Evolutionary conservation across 1,284 basidiomycete genomes (phyloP), one percentile per base, ranked within the genome.

Genomic region (Phenoliferia sp.): DNA sequence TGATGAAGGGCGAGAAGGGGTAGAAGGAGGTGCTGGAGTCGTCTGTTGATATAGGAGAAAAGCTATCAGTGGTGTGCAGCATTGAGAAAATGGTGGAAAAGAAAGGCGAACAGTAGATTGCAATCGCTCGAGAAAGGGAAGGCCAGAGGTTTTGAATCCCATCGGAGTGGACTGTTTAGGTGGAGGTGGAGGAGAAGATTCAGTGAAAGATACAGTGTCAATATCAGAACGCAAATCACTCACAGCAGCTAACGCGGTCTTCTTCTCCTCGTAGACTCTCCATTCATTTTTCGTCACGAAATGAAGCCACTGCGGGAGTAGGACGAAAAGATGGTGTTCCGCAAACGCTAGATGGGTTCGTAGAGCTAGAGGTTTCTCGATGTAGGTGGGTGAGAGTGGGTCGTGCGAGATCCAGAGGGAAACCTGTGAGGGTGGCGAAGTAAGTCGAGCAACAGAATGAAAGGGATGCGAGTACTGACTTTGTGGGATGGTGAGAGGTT

Each of bases 241-340:
- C 12, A 12, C 39, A 44, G 39, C 39, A 12, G 39, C 39, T 44
- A n/a, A n/a, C n/a, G n/a, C n/a, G n/a, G n/a, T 44, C 39, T 22
- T 44, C 39, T 22, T 12, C 39, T 44, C 39, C 39, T 44, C 39
- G 22, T 44, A 44, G 12, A 12, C 22, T 19, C 36, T 22, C 61
- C 59, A 61, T 29, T 70, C 69, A 0, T 16, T 29, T 28, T 39
- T 9, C 22, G 35, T 67, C 2, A 70, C 64, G 1, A 61, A 61
- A 1, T 65, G 28, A 26, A 70, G 29, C 69, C 69, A 70, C n/a
- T 54, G n/a, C 16, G 69, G 69, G 0, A 67, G 9, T 3, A 70
- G 28, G 3, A 35, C 50, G 50, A 67, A 70, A 26, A 70, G 39
- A 39, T 70, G 69, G 9, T 70, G 69, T 39, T 67, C 69, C 28